Base-by-base conservation (phyloP, 192 early-diverging fungal species). In the Chytriomyces hyalinus region DNA sequence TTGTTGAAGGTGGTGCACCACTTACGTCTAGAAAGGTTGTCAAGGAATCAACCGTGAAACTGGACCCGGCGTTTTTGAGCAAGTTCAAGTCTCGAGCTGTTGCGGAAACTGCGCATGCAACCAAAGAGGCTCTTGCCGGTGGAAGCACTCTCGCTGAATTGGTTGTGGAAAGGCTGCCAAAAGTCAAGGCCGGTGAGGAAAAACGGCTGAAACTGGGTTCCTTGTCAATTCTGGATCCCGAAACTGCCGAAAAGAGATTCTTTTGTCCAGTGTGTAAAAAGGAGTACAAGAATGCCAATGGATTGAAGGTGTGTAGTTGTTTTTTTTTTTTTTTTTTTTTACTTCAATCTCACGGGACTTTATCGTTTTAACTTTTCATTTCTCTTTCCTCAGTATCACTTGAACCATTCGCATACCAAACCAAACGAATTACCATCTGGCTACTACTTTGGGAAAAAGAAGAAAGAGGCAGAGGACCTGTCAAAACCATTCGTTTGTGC, bases 281-380 rank as follows among this genome's bases (percentile, higher is more conserved):
- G 81, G 89, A 95, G 67, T 99, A 99, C 93, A 99, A 99, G 89
- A 99, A 99, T 82, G 85, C 96, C 67, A 98, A 98, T 80, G 97
- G 97, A 7, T 90, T 98, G 75, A 97, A 97, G 85, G 85, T 84
- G 28, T 63, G 83, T 45, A 67, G 51, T 66, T 79, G 59, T 80
- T 76, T 9, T 47, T 67, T 11, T 43, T 79, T 64, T 80, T 76
- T 9, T 79, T 64, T 80, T 76, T 9, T 47, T 67, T 11, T 43
- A 1, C 70, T 22, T 15, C 59, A 63, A 0, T 7, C 63, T 61
- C 15, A 28, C 53, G 53, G 15, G 2, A 5, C 36, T 0, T 60
- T 71, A 26, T 53, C 22, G 47, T 49, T 72, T 72, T 57, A 24
- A 50, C 22, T 6, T 26, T 64, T 75, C 11, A 65, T 43, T 65